A percentile compares a stretch with the other conserved stretches of the same genome.
phyloP scores from a whole-genome alignment of 768 basidiomycete genomes.

The Boletus tomentosulus region DNA sequence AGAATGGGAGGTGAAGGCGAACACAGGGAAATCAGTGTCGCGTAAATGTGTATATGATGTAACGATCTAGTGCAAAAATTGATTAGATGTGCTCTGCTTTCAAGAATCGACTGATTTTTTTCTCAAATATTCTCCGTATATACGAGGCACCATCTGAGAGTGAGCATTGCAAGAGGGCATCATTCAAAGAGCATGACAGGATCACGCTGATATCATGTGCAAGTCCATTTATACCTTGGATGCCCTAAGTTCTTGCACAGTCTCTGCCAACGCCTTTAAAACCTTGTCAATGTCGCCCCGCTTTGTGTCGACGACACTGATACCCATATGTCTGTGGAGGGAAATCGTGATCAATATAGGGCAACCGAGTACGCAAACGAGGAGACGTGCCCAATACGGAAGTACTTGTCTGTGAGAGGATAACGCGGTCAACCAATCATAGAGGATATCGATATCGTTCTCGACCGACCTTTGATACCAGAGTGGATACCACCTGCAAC shows the following conservation, averaged over 20 bases:
- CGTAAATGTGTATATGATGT: slow-evolving; percentile 3
- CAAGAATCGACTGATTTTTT: background rate
- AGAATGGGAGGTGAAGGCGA: slow-evolving; percentile 74
- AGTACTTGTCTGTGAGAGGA: slow-evolving; percentile 64
- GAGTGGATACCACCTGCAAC: slow-evolving; percentile 88
- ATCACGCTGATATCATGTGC: background rate
- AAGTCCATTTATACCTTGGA: slow-evolving; percentile 9
- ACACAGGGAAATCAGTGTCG: slow-evolving; percentile 34
- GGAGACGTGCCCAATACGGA: slow-evolving; percentile 72
- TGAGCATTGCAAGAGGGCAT: background rate
- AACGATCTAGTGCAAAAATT: background rate
- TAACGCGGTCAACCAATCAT: slow-evolving; percentile 4
- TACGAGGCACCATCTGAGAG: background rate
- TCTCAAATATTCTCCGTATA: background rate
- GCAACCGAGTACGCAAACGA: background rate
- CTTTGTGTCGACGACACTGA: slow-evolving; percentile 65
- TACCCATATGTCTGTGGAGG: slow-evolving; percentile 76
- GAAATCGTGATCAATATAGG: background rate
- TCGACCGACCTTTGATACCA: slow-evolving; percentile 65
- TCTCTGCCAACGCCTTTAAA: slow-evolving; percentile 58
- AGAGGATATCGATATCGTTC: background rate
- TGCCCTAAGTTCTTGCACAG: slow-evolving; percentile 37
- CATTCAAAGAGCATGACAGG: background rate
- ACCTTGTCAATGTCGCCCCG: slow-evolving; percentile 77
- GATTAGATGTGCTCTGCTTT: background rate